Evolutionary conservation across 2,329 filamentous ascomycete species (phyloP).

Genomic region (Calonectria pauciramosa): DNA sequence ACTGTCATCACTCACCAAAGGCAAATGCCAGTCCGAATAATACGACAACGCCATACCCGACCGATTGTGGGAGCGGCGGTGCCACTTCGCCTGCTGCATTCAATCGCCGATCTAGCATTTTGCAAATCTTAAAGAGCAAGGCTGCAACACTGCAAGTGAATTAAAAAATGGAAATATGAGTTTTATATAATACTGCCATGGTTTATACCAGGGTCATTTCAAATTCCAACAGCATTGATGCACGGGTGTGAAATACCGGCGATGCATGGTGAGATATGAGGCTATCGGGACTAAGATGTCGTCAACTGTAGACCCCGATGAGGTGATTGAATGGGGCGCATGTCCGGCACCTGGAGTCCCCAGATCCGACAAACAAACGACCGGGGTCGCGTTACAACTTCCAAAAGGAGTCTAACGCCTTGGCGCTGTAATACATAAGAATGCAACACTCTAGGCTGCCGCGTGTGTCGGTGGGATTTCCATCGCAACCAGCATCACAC

Average conservation of each 20-base stretch:
- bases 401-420: constrained; percentile 22
- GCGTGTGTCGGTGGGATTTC: neutral
- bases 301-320: constrained; percentile 16
- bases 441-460: neutral
- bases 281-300: constrained; percentile 25
- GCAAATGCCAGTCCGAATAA: constrained; percentile 81
- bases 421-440: neutral
- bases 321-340: constrained; percentile 16
- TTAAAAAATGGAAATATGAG: neutral
- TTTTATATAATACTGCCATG: neutral
- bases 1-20: constrained; percentile 68
- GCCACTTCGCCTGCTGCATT: constrained; percentile 14
- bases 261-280: constrained; percentile 22
- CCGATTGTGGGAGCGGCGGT: constrained; percentile 25
- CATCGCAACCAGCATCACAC: neutral
- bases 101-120: constrained; percentile 10
- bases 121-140: neutral
- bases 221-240: neutral
- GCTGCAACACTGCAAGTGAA: neutral
- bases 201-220: neutral
- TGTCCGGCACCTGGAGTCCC: neutral
- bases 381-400: constrained; percentile 29
- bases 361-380: constrained; percentile 7
- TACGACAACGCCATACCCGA: constrained; percentile 82
- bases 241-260: neutral